Percentiles rank a stretch among this genome's conserved stretches.
Evolutionary conservation across 805 yeast genomes (phyloP).

Genomic region (Lipomyces oligophaga): DNA sequence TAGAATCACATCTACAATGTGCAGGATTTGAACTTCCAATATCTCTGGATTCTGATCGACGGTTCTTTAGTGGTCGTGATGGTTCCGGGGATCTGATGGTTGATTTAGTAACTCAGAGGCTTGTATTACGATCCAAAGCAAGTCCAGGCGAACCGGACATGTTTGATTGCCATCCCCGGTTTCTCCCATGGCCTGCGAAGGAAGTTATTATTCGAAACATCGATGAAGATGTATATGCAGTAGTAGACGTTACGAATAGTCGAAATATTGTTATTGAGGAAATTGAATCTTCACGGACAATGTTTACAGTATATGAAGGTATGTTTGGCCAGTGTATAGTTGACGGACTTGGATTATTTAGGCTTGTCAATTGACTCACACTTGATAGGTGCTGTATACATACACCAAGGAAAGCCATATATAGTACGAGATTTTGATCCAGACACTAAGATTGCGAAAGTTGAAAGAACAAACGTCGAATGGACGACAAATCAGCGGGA

Average conservation of each 20-base stretch:
- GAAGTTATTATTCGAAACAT: conserved; percentile 76
- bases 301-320: conserved; percentile 74
- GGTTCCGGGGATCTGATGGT: conserved; percentile 39
- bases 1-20: conserved; percentile 87
- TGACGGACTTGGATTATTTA: not conserved
- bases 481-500: conserved; percentile 93
- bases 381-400: conserved; percentile 73
- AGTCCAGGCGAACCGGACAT: conserved; percentile 38
- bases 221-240: conserved; percentile 79
- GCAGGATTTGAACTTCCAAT: conserved; percentile 87
- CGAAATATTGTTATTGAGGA: conserved; percentile 79
- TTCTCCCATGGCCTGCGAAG: conserved; percentile 76
- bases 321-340: not conserved
- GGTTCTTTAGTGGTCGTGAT: too few relatives aligned
- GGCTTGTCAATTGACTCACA: not conserved
- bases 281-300: conserved; percentile 81
- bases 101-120: conserved; percentile 38
- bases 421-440: conserved; percentile 78
- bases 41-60: conserved; percentile 47
- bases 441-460: conserved; percentile 76
- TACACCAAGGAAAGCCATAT: conserved; percentile 91
- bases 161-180: conserved; percentile 55
- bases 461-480: conserved; percentile 83
- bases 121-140: conserved; percentile 9
- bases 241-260: conserved; percentile 80